These are phyloP conservation scores for Fusarium papillatum DNA, from an alignment of 2,329 filamentous ascomycete species.

Conservation along the genomic window DNA sequence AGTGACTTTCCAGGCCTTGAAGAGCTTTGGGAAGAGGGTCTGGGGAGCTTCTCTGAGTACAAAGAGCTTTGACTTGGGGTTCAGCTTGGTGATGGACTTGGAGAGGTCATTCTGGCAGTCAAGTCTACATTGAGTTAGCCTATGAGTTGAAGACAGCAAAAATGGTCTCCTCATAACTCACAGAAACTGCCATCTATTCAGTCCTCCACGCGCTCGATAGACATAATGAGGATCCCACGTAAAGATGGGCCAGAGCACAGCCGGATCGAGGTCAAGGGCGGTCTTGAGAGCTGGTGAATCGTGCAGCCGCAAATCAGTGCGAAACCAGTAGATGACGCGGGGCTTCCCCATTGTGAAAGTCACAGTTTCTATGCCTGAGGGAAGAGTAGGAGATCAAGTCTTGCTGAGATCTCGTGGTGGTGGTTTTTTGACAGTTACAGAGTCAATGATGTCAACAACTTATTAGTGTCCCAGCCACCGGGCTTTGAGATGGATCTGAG, in stretches of 20 bases:
- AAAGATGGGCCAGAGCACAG: constrained; percentile 80
- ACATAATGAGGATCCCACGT: constrained; percentile 88
- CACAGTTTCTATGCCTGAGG: not conserved
- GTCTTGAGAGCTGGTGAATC: constrained; percentile 82
- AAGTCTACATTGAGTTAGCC: constrained; percentile 58
- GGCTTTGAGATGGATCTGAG: constrained; percentile 8
- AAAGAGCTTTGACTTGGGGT: constrained; percentile 78
- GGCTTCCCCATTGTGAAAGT: constrained; percentile 46
- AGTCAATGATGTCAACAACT: constrained; percentile 46
- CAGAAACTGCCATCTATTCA: constrained; percentile 83
- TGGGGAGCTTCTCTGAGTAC: constrained; percentile 80
- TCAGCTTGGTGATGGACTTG: constrained; percentile 75
- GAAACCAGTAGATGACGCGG: constrained; percentile 81
- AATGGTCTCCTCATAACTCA: constrained; percentile 45
- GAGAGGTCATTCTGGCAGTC: constrained; percentile 83
- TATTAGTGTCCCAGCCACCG: constrained; percentile 32
- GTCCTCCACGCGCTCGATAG: constrained; percentile 76
- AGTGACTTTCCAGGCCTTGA: constrained; percentile 80
- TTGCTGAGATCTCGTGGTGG: not conserved
- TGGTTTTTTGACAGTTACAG: constrained; percentile 3
- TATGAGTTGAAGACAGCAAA: too few relatives aligned
- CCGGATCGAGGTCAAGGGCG: constrained; percentile 77
- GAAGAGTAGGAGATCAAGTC: not conserved
- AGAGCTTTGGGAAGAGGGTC: constrained; percentile 79
- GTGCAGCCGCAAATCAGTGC: constrained; percentile 83